These are phyloP conservation scores for Podospora didyma DNA, from an alignment of 495 filamentous ascomycete genomes.

Conservation along the genomic window DNA sequence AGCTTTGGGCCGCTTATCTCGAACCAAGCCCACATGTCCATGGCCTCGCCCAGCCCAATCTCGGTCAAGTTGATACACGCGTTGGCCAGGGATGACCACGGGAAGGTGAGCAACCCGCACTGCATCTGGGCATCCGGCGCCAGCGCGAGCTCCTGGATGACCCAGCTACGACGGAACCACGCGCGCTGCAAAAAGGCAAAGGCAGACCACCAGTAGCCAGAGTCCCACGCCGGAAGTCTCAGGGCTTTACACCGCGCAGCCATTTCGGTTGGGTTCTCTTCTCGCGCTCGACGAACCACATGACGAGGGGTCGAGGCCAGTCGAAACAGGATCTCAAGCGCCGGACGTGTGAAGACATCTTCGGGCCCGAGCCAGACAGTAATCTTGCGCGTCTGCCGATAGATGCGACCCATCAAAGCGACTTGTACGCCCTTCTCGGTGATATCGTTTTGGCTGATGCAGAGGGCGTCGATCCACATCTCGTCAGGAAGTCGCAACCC, in stretches of 20 bases:
- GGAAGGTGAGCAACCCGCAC: background rate
- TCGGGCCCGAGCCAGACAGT: slow-evolving; percentile 8
- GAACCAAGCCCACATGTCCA: slow-evolving; percentile 15
- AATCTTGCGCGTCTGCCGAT: slow-evolving; percentile 1
- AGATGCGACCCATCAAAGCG: background rate
- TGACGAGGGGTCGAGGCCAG: background rate
- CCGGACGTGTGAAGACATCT: slow-evolving; percentile 3
- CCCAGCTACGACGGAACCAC: slow-evolving; percentile 5
- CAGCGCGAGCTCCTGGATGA: slow-evolving; percentile 5
- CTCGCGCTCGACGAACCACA: background rate
- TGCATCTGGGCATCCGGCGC: slow-evolving; percentile 2
- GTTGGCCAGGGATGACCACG: slow-evolving; percentile 11
- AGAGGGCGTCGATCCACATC: background rate
- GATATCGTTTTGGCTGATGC: background rate
- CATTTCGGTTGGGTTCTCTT: background rate
- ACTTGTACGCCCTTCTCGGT: background rate
- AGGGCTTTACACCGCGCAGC: background rate
- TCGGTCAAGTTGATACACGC: slow-evolving; percentile 11
- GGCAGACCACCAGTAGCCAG: slow-evolving; percentile 4
- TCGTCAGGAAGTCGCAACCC: background rate
- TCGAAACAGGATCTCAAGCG: background rate
- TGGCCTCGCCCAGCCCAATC: slow-evolving; percentile 10
- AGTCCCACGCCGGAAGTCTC: background rate
- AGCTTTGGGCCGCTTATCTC: slow-evolving; percentile 12
- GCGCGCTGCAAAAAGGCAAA: slow-evolving; percentile 4